Conservation (phyloP, 352 stramenopile genomes). For the Pythium diclinum region DNA sequence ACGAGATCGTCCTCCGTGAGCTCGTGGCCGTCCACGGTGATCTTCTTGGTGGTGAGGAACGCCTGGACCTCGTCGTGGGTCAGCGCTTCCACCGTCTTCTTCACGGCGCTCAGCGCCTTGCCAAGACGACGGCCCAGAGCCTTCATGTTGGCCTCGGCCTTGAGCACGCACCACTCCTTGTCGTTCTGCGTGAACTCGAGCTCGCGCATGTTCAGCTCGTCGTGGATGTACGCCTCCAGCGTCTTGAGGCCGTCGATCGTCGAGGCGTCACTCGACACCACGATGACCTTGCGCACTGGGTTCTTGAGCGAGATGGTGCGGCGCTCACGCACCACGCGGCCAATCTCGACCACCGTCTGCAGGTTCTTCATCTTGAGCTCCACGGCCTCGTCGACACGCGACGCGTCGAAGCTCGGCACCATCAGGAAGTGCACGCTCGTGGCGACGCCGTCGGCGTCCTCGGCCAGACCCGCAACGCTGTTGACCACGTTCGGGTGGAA, state of each 20-base stretch:
- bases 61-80: constrained; percentile 69
- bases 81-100: constrained; percentile 68
- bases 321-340: constrained; percentile 95
- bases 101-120: constrained; percentile 95
- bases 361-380: constrained; percentile 94
- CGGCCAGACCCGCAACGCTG: constrained; percentile 44
- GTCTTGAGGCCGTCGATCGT: constrained; percentile 72
- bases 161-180: constrained; percentile 91
- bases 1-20: constrained; percentile 91
- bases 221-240: constrained; percentile 94
- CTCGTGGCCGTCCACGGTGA: constrained; percentile 80
- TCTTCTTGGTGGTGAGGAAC: constrained; percentile 66
- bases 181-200: constrained; percentile 90
- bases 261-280: constrained; percentile 89
- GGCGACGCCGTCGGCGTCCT: constrained; percentile 90
- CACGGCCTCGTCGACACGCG: constrained; percentile 91
- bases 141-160: constrained; percentile 93
- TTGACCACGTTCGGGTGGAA: constrained; percentile 91
- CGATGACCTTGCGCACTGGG: constrained; percentile 95
- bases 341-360: constrained; percentile 96
- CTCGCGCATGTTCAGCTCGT: constrained; percentile 97
- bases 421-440: constrained; percentile 96
- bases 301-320: constrained; percentile 97
- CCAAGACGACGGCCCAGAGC: constrained; percentile 95
- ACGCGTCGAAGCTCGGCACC: constrained; percentile 92